phyloP scores from a whole-genome alignment of 2,329 filamentous ascomycete genomes.

The Colletotrichum viniferum region DNA sequence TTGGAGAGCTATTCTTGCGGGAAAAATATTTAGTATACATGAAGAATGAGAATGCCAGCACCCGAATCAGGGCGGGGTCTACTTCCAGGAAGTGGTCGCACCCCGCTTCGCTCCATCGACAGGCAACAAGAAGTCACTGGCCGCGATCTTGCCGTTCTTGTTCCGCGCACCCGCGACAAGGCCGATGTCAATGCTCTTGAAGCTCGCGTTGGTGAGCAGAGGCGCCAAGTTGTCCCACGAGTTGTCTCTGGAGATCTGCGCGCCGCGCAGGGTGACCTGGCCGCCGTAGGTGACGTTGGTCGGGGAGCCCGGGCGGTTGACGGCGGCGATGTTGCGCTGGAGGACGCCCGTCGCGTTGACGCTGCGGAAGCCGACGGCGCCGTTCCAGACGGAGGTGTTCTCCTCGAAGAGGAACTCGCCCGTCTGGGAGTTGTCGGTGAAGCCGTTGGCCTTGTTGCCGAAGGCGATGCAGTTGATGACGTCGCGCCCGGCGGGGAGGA shows the following conservation, averaged over 20 bases:
- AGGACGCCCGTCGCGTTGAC: slow-evolving; percentile 13
- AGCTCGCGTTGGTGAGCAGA: slow-evolving; percentile 1
- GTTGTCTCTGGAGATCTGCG: slow-evolving; percentile 6
- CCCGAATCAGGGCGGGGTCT: not conserved
- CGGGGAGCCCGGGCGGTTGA: not conserved
- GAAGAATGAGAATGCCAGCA: not conserved
- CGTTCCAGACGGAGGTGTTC: slow-evolving; percentile 10
- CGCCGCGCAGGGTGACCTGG: slow-evolving; percentile 1
- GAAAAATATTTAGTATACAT: not conserved
- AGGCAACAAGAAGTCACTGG: slow-evolving; percentile 17
- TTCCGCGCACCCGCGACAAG: slow-evolving; percentile 7
- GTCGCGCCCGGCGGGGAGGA: slow-evolving; percentile 43
- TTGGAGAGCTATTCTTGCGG: not conserved
- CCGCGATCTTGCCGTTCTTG: slow-evolving; percentile 15
- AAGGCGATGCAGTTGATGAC: slow-evolving; percentile 50
- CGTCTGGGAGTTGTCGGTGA: slow-evolving; percentile 40
- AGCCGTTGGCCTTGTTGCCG: slow-evolving; percentile 46
- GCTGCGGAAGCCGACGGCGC: slow-evolving; percentile 8
- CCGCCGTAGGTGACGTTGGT: slow-evolving; percentile 6
- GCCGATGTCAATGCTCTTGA: slow-evolving; percentile 8
- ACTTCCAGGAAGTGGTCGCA: slow-evolving; percentile 15
- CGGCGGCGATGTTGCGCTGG: slow-evolving; percentile 15
- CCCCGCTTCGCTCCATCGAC: slow-evolving; percentile 4
- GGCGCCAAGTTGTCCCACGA: not conserved
- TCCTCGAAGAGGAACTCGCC: slow-evolving; percentile 6